Conservation (phyloP, 176 grass and related monocot genomes). For the Aegilops speltoides region DNA sequence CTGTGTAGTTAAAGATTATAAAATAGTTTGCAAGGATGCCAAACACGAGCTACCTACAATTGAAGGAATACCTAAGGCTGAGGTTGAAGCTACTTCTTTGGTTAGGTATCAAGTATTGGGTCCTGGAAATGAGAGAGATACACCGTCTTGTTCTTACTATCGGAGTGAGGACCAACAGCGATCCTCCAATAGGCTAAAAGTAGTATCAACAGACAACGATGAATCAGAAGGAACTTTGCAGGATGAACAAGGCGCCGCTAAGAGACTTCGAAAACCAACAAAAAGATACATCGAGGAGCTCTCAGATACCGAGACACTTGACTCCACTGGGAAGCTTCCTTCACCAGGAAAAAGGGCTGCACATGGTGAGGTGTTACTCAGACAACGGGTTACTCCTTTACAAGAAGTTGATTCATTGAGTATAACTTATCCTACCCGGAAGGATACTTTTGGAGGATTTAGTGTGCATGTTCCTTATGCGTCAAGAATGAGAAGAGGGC, state of each 20-base stretch:
- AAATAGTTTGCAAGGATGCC: constrained; percentile 47
- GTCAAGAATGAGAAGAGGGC: constrained; percentile 81
- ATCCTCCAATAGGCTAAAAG: constrained; percentile 55
- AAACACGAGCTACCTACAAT: constrained; percentile 25
- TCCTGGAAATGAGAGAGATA: constrained; percentile 37
- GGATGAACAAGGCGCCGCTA: constrained; percentile 37
- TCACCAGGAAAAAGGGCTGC: constrained; percentile 43
- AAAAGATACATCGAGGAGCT: constrained; percentile 97
- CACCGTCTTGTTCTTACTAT: constrained; percentile 43
- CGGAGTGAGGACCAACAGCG: constrained; percentile 49
- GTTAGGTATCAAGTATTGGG: constrained; percentile 38
- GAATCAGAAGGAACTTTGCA: constrained; percentile 38
- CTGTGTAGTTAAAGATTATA: constrained; percentile 81
- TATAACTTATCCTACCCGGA: constrained; percentile 55
- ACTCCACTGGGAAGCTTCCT: constrained; percentile 45
- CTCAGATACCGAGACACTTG: constrained; percentile 56
- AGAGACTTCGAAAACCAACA: constrained; percentile 93
- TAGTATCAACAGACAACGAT: constrained; percentile 31
- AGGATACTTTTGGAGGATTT: constrained; percentile 81
- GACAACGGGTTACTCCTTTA: constrained; percentile 30
- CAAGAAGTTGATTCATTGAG: constrained; percentile 35
- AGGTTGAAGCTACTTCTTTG: constrained; percentile 33
- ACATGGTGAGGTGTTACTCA: constrained; percentile 43
- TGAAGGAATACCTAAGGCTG: constrained; percentile 17
- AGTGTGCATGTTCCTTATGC: constrained; percentile 75